Evolutionary conservation across 2,329 filamentous ascomycete species (phyloP).

Genomic region (Canariomyces notabilis): DNA sequence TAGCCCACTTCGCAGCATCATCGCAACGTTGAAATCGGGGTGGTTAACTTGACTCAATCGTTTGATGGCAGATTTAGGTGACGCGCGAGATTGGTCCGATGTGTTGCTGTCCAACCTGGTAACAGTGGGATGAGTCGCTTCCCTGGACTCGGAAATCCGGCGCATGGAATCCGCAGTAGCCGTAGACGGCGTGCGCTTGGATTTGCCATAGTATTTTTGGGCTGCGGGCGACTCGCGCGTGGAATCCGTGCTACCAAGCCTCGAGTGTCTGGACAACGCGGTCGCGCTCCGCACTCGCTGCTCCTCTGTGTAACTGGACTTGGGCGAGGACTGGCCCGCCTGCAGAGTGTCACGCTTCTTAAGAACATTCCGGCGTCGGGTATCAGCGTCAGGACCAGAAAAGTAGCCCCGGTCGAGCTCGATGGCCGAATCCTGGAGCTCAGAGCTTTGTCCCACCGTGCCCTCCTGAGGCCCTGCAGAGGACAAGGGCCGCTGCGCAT

Average conservation of each 20-base stretch:
- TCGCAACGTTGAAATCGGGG: constrained; percentile 52
- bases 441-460: constrained; percentile 34
- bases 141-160: constrained; percentile 48
- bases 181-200: constrained; percentile 55
- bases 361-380: constrained; percentile 69
- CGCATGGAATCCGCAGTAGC: constrained; percentile 51
- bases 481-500: constrained; percentile 45
- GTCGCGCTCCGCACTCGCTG: constrained; percentile 62
- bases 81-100: constrained; percentile 32
- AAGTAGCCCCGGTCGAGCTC: constrained; percentile 89
- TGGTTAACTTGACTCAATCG: constrained; percentile 44
- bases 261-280: constrained; percentile 66
- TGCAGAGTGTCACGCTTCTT: constrained; percentile 65
- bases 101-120: constrained; percentile 52
- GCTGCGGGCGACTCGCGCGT: constrained; percentile 60
- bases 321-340: constrained; percentile 51
- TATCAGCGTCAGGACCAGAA: constrained; percentile 79
- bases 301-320: constrained; percentile 73
- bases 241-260: constrained; percentile 75
- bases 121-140: constrained; percentile 50
- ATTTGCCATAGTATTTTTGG: constrained; percentile 64
- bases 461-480: constrained; percentile 47
- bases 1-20: constrained; percentile 48
- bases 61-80: constrained; percentile 36
- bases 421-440: constrained; percentile 43